These are phyloP conservation scores for Yamadazyma takamatsuzukensis DNA, from an alignment of 805 yeast genomes.

Conservation along the genomic window DNA sequence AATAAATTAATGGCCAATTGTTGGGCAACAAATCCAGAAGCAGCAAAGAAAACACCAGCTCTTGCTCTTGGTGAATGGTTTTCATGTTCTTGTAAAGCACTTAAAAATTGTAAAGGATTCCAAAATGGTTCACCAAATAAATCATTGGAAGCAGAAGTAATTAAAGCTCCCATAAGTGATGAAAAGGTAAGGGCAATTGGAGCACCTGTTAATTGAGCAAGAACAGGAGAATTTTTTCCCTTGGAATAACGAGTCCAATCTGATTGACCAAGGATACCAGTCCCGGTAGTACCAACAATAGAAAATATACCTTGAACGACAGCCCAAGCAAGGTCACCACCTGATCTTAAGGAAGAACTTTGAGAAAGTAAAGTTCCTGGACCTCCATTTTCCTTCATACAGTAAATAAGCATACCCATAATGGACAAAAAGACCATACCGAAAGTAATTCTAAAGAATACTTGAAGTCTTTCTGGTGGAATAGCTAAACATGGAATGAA, in stretches of 20 bases:
- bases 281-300: conserved; percentile 10
- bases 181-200: conserved; percentile 8
- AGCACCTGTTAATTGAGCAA: conserved; percentile 10
- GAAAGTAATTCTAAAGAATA: conserved; percentile 18
- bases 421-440: conserved; percentile 21
- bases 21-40: no score
- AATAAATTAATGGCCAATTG: conserved; percentile 77
- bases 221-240: conserved; percentile 3
- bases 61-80: conserved; percentile 55
- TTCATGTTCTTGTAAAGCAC: conserved; percentile 20
- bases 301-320: conserved; percentile 7
- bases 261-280: conserved; percentile 10
- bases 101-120: conserved; percentile 9
- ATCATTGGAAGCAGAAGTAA: conserved; percentile 9
- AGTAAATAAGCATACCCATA: conserved; percentile 25
- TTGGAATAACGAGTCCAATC: conserved; percentile 11
- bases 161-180: conserved; percentile 8
- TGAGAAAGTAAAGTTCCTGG: conserved; percentile 16
- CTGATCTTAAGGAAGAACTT: not conserved
- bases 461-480: conserved; percentile 27
- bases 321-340: conserved; percentile 11
- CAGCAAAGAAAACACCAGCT: conserved; percentile 75
- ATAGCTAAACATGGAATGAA: conserved; percentile 19
- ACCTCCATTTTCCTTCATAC: conserved; percentile 21
- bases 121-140: conserved; percentile 10